A percentile compares a stretch with the other conserved stretches of the same genome.
These are phyloP conservation scores for Solanum chiquidenum DNA, from an alignment of 257 asterid species.

Conservation along the genomic window DNA sequence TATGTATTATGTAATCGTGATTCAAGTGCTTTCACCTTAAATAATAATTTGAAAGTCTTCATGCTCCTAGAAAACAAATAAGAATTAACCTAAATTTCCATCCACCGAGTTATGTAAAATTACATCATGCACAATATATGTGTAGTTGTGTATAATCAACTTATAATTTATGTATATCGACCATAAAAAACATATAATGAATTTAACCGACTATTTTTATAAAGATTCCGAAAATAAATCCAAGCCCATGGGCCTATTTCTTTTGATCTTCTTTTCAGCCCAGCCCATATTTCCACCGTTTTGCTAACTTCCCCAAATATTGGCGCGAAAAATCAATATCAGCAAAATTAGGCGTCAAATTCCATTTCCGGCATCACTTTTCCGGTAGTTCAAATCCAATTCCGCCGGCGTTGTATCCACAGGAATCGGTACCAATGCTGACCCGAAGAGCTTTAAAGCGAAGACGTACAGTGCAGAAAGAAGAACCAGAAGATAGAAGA, in stretches of 20 bases:
- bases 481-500: slow-evolving; percentile 8
- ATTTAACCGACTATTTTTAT: background rate
- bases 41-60: background rate
- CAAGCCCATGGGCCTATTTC: background rate
- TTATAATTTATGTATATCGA: background rate
- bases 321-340: background rate
- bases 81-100: background rate
- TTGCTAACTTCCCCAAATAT: background rate
- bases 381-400: background rate
- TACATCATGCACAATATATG: background rate
- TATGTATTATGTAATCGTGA: background rate
- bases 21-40: background rate
- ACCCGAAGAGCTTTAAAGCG: slow-evolving; percentile 42
- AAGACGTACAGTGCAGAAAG: slow-evolving; percentile 23
- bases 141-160: background rate
- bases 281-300: background rate
- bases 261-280: background rate
- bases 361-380: background rate
- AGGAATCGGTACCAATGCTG: slow-evolving; percentile 8
- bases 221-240: background rate
- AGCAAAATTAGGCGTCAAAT: background rate
- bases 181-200: too few species aligned
- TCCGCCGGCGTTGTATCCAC: background rate
- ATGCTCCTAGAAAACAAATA: background rate
- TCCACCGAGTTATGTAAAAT: background rate